Base-by-base conservation (phyloP, 257 asterid species). In the Thymus mandschuricus region DNA sequence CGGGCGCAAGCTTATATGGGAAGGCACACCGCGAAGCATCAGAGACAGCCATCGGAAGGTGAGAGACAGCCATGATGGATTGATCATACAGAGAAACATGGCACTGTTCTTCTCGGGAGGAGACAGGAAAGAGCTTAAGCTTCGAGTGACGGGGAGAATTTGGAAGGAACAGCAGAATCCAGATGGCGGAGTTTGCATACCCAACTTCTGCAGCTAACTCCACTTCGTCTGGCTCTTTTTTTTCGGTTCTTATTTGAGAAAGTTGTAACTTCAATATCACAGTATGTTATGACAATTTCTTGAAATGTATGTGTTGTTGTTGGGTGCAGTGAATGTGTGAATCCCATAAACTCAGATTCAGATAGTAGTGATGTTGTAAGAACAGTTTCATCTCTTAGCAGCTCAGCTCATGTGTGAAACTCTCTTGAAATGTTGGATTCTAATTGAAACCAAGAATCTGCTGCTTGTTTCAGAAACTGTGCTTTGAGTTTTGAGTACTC, bases 71-170 rank as follows among this genome's bases (percentile, higher is more conserved):
- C 96, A 91, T 15, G 96, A 91, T 8, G 96, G 97, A 31, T 91
- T 91, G 48, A 78, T 88, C 43, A 84, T 91, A 74, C 94, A 85
- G 79, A 81, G 95, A 10, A 91, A 84, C 65, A 88, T 91, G 94
- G 97, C 96, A 0, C 96, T 88, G 27, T 91, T 91, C 68, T 89
- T 88, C 84, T 91, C 96, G 0, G 90, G 95, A 1, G 96, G 97
- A 48, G 97, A 88, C 75, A 82, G 89, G 89, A 91, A 91, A 78
- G 96, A 91, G 81, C 97, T 89, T 40, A 89, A 90, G 79, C 89
- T 91, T 57, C 90, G 96, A 1, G 96, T 91, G 28, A 86, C 92
- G 27, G 97, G 96, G 30, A 76, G 96, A 59, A 89, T 88, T 80
- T 91, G 97, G 96, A 88, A 88, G 79, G 94, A 88, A 77, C 96